These are phyloP conservation scores for Penicillium italicum DNA, from an alignment of 2,329 filamentous ascomycete genomes.

Conservation along the genomic window DNA sequence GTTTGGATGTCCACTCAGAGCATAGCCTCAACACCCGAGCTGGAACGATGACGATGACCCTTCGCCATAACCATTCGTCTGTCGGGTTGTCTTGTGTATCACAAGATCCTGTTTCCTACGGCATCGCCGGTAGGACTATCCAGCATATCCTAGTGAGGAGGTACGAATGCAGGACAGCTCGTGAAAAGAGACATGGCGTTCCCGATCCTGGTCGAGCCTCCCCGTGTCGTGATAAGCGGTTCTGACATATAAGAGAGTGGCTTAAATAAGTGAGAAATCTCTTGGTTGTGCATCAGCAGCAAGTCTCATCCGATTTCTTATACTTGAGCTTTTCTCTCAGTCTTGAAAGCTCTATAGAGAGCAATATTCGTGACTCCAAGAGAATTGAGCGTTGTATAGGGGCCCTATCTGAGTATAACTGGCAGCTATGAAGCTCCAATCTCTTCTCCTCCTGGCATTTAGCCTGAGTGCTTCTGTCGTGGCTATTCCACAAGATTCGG, in stretches of 20 bases:
- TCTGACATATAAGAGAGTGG: not conserved
- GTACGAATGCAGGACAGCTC: constrained; percentile 1
- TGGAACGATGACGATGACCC: not conserved
- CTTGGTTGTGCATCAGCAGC: not conserved
- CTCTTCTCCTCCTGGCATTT: constrained; percentile 3
- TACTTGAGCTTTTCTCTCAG: not conserved
- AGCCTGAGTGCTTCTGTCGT: constrained; percentile 3
- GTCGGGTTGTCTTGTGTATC: not conserved
- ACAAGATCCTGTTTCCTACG: not conserved
- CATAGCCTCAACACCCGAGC: not conserved
- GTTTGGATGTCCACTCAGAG: not conserved
- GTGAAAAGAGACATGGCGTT: not conserved
- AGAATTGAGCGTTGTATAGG: not conserved
- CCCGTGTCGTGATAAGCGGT: not conserved
- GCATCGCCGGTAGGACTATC: not conserved
- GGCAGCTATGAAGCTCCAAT: constrained; percentile 5
- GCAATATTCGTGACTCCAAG: not conserved
- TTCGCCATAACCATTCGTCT: not conserved
- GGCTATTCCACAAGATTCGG: not conserved
- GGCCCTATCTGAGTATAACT: not conserved
- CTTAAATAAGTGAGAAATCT: not conserved
- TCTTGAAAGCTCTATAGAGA: not conserved
- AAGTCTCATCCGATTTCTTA: not conserved
- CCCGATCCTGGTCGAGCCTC: not conserved
- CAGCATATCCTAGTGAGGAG: constrained; percentile 4